Evolutionary conservation across 768 basidiomycete genomes (phyloP), one percentile per base, ranked within the genome.

Genomic region (Mycena rebaudengoi): DNA sequence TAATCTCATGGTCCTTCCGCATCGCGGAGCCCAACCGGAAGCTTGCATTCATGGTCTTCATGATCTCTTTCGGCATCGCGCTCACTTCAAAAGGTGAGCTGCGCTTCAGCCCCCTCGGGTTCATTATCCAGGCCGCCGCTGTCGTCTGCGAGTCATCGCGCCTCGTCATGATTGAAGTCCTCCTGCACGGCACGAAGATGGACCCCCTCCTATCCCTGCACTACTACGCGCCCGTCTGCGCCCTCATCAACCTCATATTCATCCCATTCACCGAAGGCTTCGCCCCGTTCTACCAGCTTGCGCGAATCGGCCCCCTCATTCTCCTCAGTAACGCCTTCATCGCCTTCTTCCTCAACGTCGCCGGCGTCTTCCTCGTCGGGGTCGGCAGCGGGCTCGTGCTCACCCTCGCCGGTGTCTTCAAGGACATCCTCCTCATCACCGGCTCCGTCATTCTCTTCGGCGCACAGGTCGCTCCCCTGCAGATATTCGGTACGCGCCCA

Each of bases 121-220:
- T n/a, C n/a, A n/a, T n/a, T n/a, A n/a, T n/a, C n/a, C n/a, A n/a
- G n/a, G n/a, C n/a, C n/a, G n/a, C n/a, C 40, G 96, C 95, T 14
- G 94, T 98, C 62, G 85, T 78, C n/a, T 98, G 98, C 72, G 97
- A 99, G 78, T 91, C 94, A 1, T 91, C 92, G 18, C 91, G 97
- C 39, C 86, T 99, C 10, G 95, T 99, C 26, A 95, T 97, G 88
- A 98, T 99, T 61, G 92, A 99, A 75, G 87, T 96, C 50, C 87
- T 99, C 32, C 82, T 99, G 0, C 95, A 98, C 72, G 95, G 95
- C 32, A 80, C 98, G 71, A 97, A 97, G 80, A 98, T 99, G 96
- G 95, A 97, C 72, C 97, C 96, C 0, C 86, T 98, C 7, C 92
- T 95, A 23, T 97, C 95, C 6, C 78, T n/a, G n/a, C n/a, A n/a